Base-by-base conservation (phyloP, 2,329 filamentous ascomycete species). In the Talaromyces sp. region DNA sequence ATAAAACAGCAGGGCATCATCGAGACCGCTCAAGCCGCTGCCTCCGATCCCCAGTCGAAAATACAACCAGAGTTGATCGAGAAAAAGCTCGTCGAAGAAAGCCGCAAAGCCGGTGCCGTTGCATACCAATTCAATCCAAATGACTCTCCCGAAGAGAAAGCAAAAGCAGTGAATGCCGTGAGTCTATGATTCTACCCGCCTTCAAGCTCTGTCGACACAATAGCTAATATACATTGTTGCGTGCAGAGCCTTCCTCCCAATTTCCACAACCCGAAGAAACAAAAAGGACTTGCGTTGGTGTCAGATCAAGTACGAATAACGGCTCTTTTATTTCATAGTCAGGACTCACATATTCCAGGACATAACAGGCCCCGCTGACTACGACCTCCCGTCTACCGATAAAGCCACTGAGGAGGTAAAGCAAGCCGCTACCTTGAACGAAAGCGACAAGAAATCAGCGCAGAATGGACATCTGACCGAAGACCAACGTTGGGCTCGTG, bases 91-190 rank as follows among this genome's bases (percentile, higher is more conserved):
- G 84, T 96, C 31, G 83, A 91, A 62, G 89, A 96, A 77, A 92
- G 91, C 70, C 87, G 85, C 73, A 89, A 90, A 72, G 91, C 90
- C 13, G 95, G 95, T 49, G 87, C 90, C 27, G 81, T 89, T 35
- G 93, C 92, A 68, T 95, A 91, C 75, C 86, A 89, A 68, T 99
- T 98, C 80, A 86, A 99, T 74, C 92, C 95, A 0, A 81, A 97
- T 81, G 93, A 93, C 49, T 89, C 85, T 50, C 85, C 90, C 0
- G 91, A 93, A 75, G 85, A 96, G 78, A 99, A 99, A 82, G 89
- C 86, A 67, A 89, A 89, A 37, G 91, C 93, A 75, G 89, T 90
- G 25, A 83, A 85, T 83, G 86, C 89, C 74, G 92, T 96, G 84
- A 72, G 89, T 66, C 45, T 22, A 17, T 41, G 5, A 15, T 31